Conservation (phyloP, 345 rosid species). For the Acer negundo region DNA sequence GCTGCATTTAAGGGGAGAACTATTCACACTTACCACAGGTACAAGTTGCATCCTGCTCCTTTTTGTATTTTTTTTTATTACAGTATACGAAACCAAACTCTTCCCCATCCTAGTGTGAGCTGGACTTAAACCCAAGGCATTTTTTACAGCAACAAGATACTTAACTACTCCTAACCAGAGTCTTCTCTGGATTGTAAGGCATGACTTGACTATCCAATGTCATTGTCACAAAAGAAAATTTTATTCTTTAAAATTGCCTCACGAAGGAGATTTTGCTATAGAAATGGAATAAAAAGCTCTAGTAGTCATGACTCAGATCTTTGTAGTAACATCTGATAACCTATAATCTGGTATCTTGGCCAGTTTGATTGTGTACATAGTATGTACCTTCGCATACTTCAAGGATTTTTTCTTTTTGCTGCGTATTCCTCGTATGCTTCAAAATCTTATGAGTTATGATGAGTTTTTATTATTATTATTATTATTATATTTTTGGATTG, state of each 20-base stretch:
- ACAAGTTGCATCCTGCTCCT: slow-evolving; percentile 17
- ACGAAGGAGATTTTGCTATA: background rate
- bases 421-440: background rate
- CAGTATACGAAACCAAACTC: background rate
- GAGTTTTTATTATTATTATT: no score
- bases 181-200: background rate
- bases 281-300: background rate
- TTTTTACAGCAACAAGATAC: background rate
- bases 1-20: slow-evolving; percentile 89
- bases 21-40: slow-evolving; percentile 97
- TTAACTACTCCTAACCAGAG: background rate
- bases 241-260: background rate
- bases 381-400: background rate
- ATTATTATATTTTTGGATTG: no score
- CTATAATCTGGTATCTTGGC: background rate
- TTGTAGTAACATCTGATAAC: background rate
- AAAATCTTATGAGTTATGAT: background rate
- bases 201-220: background rate
- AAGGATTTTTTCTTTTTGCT: background rate
- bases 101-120: background rate
- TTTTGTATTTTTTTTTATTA: no score
- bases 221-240: background rate
- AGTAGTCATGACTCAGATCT: background rate
- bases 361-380: background rate
- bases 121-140: background rate